A percentile compares a stretch with the other conserved stretches of the same genome.
These are phyloP conservation scores for Chrysanthemum lavandulifolium DNA, from an alignment of 129 eudicot genomes.

Conservation along the genomic window DNA sequence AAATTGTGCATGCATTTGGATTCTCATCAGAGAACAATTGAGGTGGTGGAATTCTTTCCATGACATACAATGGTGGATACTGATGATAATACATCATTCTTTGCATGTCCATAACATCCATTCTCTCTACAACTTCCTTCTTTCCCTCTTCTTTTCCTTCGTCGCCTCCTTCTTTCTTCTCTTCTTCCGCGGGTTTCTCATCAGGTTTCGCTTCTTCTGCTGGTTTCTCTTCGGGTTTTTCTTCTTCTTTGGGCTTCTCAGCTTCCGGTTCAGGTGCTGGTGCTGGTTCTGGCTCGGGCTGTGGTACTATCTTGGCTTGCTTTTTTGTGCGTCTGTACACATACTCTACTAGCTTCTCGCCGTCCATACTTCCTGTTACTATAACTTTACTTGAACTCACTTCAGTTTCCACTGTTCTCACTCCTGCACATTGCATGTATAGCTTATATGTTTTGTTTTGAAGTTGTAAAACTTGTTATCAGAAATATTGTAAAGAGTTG, in stretches of 20 bases:
- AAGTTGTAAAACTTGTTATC: neutral
- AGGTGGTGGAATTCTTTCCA: conserved; percentile 95
- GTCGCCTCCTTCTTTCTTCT: conserved; percentile 33
- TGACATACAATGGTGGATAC: conserved; percentile 71
- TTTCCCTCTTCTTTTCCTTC: conserved; percentile 18
- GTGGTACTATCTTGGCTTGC: conserved; percentile 82
- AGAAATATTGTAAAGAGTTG: neutral
- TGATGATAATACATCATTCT: conserved; percentile 73
- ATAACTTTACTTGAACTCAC: conserved; percentile 74
- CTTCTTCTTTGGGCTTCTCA: conserved; percentile 51
- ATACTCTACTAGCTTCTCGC: conserved; percentile 73
- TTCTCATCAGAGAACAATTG: conserved; percentile 94
- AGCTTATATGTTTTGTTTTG: neutral
- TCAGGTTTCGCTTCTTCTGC: conserved; percentile 43
- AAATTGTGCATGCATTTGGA: conserved; percentile 84
- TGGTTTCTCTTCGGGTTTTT: conserved; percentile 35
- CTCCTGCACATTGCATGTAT: conserved; percentile 48
- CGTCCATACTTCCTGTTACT: conserved; percentile 93
- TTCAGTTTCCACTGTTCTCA: conserved; percentile 85
- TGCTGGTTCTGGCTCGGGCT: conserved; percentile 67
- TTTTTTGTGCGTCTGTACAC: conserved; percentile 83
- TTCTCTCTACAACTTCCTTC: conserved; percentile 27
- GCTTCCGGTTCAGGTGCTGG: conserved; percentile 18
- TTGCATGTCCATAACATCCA: conserved; percentile 40
- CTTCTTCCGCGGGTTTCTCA: conserved; percentile 25